Evolutionary conservation across 2,329 filamentous ascomycete species (phyloP).

Genomic region (Talaromyces pinophilus): DNA sequence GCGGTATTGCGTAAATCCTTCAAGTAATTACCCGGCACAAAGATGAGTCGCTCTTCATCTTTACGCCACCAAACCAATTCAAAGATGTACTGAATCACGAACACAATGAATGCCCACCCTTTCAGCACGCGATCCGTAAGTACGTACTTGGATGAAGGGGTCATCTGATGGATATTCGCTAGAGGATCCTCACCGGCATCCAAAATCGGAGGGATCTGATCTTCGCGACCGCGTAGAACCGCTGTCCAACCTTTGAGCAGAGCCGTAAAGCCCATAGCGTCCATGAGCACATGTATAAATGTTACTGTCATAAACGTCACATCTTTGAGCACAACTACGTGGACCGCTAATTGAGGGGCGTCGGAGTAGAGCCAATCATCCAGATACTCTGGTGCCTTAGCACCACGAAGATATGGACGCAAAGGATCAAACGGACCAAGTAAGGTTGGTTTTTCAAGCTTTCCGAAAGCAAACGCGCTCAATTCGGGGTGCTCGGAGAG

Average conservation of each 20-base stretch:
- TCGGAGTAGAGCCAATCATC: constrained; percentile 48
- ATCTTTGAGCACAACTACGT: constrained; percentile 53
- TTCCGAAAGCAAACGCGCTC: constrained; percentile 38
- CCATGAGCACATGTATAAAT: constrained; percentile 53
- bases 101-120: constrained; percentile 17
- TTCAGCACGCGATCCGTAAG: constrained; percentile 13
- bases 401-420: constrained; percentile 29
- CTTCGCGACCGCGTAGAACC: constrained; percentile 47
- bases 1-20: constrained; percentile 31
- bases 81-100: constrained; percentile 7
- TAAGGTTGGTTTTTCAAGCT: constrained; percentile 32
- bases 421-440: constrained; percentile 33
- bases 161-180: constrained; percentile 7
- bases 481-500: constrained; percentile 49
- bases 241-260: constrained; percentile 52
- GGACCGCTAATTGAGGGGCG: constrained; percentile 50
- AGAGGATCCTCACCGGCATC: constrained; percentile 19
- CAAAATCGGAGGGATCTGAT: constrained; percentile 31
- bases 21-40: constrained; percentile 40
- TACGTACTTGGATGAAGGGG: constrained; percentile 10
- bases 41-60: constrained; percentile 45
- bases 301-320: constrained; percentile 52
- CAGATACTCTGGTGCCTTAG: constrained; percentile 34
- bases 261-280: constrained; percentile 47
- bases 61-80: constrained; percentile 23